Evolutionary conservation across 1,284 basidiomycete species (phyloP), one percentile per base, ranked within the genome.

Genomic region (Fomes fomentarius): DNA sequence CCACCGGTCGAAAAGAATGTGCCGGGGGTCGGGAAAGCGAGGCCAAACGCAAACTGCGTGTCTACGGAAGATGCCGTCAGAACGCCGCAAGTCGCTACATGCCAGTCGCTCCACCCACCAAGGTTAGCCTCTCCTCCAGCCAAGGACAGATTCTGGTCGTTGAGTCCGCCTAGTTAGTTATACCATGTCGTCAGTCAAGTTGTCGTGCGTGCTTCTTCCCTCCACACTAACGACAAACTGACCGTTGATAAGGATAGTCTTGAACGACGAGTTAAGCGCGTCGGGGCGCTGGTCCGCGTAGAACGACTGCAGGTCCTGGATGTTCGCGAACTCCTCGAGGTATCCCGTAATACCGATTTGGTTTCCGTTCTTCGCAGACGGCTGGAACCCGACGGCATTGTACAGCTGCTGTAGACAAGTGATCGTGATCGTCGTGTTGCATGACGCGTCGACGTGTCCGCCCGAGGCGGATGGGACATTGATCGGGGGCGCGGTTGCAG

Each of bases 121-220:
- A 93, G 71, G 62, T 90, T 79, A 12, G 89, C 90, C 69, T 93
- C 91, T 4, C 63, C 67, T 1, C 87, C 89, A 11, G 87, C 82
- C n/a, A 72, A 70, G 0, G 68, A 64, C 15, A 72, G 57, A 31
- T 64, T 82, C 68, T 93, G 90, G 56, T 78, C 76, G 63, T 92
- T 90, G 52, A 75, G 47, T 3, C 83, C 87, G 49, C 81, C 85
- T 65, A 28, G 21, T 21, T 6, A 37, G 10, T 7, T 7, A 12
- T 30, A 30, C 7, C 6, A 30, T 30, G 28, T n/a, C n/a, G n/a
- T n/a, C n/a, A 30, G 31, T 40, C 8, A 25, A 47, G n/a, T n/a
- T 22, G 7, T 12, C 35, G 24, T n/a, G 31, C 47, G 22, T 28
- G 28, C 21, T 3, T 21, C 21, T 21, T 6, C 19, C 15, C 22